Conservation (phyloP, 768 basidiomycete genomes). For the Brasilioporus rufonigricans region DNA sequence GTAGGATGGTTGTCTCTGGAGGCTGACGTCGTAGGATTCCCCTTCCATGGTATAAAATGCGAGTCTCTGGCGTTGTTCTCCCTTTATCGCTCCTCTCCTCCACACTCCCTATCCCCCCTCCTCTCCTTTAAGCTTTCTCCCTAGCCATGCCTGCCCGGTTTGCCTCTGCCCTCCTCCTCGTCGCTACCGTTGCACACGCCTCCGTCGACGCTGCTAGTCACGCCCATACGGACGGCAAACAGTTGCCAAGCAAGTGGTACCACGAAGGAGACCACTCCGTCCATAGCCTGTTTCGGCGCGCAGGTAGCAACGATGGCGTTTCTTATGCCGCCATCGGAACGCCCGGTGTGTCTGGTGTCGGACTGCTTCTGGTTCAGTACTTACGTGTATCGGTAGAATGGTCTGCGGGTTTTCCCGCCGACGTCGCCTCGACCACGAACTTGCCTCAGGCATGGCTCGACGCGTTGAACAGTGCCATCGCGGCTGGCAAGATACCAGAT, state of each 20-base stretch:
- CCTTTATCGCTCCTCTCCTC: conserved; percentile 8
- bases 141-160: conserved; percentile 26
- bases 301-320: conserved; percentile 39
- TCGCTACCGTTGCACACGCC: conserved; percentile 21
- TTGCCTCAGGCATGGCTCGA: conserved; percentile 72
- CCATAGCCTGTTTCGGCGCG: conserved; percentile 62
- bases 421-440: conserved; percentile 44
- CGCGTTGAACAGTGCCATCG: conserved; percentile 64
- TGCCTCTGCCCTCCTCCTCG: conserved; percentile 25
- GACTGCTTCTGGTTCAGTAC: neutral
- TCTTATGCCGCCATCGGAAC: conserved; percentile 59
- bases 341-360: conserved; percentile 40
- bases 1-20: conserved; percentile 17
- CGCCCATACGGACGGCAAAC: conserved; percentile 17
- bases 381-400: conserved; percentile 45
- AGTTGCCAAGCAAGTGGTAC: conserved; percentile 49
- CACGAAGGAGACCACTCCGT: conserved; percentile 60
- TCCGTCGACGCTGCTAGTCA: conserved; percentile 17
- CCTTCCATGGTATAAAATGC: conserved; percentile 26
- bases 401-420: conserved; percentile 56
- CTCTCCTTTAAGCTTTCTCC: conserved; percentile 38
- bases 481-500: conserved; percentile 70
- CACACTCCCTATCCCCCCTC: conserved; percentile 26
- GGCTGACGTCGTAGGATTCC: conserved; percentile 28
- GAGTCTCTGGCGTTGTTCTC: neutral